Conservation (phyloP, 2,329 filamentous ascomycete species). For the Curvularia sp. region DNA sequence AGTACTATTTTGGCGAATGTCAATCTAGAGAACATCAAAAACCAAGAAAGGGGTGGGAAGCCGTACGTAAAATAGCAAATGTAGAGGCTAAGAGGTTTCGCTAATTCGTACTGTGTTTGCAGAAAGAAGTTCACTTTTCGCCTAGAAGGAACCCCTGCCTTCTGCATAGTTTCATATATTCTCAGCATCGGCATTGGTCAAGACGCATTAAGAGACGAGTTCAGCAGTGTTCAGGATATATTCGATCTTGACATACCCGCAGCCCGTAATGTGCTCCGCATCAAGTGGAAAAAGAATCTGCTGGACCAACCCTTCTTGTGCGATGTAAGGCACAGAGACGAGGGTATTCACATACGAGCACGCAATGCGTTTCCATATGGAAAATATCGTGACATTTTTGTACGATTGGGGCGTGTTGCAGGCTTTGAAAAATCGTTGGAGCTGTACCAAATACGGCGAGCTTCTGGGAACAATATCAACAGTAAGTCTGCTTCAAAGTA, state of each 20-base stretch:
- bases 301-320: conserved; percentile 25
- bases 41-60: conserved; percentile 27
- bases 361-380: conserved; percentile 23
- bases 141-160: conserved; percentile 22
- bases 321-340: conserved; percentile 17
- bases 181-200: conserved; percentile 20
- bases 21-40: conserved; percentile 30
- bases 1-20: conserved; percentile 28
- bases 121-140: conserved; percentile 31
- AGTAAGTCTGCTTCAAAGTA: conserved; percentile 21
- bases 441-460: conserved; percentile 25
- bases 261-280: conserved; percentile 20
- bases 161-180: conserved; percentile 29
- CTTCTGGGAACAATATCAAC: conserved; percentile 28
- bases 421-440: conserved; percentile 25
- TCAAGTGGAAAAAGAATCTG: conserved; percentile 27
- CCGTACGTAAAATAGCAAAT: conserved; percentile 20
- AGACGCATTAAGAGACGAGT: conserved; percentile 21
- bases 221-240: conserved; percentile 25
- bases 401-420: conserved; percentile 23
- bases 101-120: conserved; percentile 11
- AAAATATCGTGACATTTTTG: conserved; percentile 28
- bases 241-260: conserved; percentile 27
- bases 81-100: conserved; percentile 5
- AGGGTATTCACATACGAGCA: conserved; percentile 15